Evolutionary conservation across 2,329 filamentous ascomycete genomes (phyloP).

Genomic region (Helminthosporium solani): DNA sequence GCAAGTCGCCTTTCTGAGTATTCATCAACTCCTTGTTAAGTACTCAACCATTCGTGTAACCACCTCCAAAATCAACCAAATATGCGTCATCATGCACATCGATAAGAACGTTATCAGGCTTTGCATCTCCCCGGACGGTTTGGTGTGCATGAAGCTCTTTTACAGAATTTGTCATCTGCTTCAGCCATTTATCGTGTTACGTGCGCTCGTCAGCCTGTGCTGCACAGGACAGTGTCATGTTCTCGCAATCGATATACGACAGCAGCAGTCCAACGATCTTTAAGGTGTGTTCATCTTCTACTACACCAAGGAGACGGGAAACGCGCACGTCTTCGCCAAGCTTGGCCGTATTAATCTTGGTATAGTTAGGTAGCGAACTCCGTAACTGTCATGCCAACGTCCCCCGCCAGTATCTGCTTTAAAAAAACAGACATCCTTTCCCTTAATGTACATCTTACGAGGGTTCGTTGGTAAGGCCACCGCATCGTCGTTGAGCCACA

Average conservation of each 20-base stretch:
- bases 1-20: constrained; percentile 42
- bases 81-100: constrained; percentile 40
- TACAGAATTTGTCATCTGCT: constrained; percentile 4
- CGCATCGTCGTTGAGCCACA: constrained; percentile 7
- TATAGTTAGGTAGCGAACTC: constrained; percentile 14
- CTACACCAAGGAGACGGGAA: constrained; percentile 14
- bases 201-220: constrained; percentile 5
- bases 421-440: constrained; percentile 10
- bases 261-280: constrained; percentile 13
- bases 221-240: constrained; percentile 11
- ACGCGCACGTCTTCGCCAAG: constrained; percentile 12
- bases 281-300: constrained; percentile 13
- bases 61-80: constrained; percentile 47
- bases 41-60: constrained; percentile 45
- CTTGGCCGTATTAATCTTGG: constrained; percentile 14
- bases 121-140: constrained; percentile 28
- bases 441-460: constrained; percentile 10
- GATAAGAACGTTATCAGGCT: constrained; percentile 42
- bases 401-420: constrained; percentile 10
- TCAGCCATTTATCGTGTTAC: constrained; percentile 11
- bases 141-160: constrained; percentile 17
- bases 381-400: constrained; percentile 12
- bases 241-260: constrained; percentile 17
- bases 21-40: constrained; percentile 40
- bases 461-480: constrained; percentile 5